These are phyloP conservation scores for Botrytis galanthina DNA, from an alignment of 2,329 filamentous ascomycete species.

Conservation along the genomic window DNA sequence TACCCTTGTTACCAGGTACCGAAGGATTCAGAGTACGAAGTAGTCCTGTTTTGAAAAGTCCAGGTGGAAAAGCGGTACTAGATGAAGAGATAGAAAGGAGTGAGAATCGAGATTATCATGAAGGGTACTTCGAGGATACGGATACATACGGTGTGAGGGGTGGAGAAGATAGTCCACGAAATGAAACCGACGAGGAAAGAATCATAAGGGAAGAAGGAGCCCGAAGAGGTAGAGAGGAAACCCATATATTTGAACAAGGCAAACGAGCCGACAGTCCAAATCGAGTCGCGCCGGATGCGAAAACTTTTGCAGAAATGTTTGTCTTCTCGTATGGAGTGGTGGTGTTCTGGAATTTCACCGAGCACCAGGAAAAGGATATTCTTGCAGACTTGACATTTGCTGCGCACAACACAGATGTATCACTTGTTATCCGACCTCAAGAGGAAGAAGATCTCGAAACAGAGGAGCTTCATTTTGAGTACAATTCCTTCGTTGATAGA, in stretches of 20 bases:
- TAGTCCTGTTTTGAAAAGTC: constrained; percentile 87
- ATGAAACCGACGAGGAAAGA: constrained; percentile 41
- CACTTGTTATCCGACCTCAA: constrained; percentile 75
- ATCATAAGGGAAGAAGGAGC: constrained; percentile 36
- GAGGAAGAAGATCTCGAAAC: constrained; percentile 92
- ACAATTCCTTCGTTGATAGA: constrained; percentile 79
- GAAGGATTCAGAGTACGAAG: constrained; percentile 88
- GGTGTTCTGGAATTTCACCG: constrained; percentile 98
- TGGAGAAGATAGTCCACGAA: constrained; percentile 46
- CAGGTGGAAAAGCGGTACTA: constrained; percentile 86
- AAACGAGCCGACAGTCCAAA: constrained; percentile 51
- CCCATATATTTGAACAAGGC: constrained; percentile 39
- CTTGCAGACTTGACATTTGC: constrained; percentile 93
- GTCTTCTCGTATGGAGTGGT: constrained; percentile 96
- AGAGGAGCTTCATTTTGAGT: constrained; percentile 98
- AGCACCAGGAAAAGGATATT: constrained; percentile 93
- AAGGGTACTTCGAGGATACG: constrained; percentile 80
- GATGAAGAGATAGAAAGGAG: constrained; percentile 96
- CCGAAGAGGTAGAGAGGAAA: constrained; percentile 39
- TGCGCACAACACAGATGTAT: constrained; percentile 60
- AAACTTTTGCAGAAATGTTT: constrained; percentile 91
- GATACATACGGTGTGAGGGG: constrained; percentile 53
- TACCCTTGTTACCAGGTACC: constrained; percentile 79
- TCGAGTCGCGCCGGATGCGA: constrained; percentile 65
- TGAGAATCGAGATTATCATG: constrained; percentile 83